Base-by-base conservation (phyloP, 1,284 basidiomycete species). In the Fistulinella cinereoalba region DNA sequence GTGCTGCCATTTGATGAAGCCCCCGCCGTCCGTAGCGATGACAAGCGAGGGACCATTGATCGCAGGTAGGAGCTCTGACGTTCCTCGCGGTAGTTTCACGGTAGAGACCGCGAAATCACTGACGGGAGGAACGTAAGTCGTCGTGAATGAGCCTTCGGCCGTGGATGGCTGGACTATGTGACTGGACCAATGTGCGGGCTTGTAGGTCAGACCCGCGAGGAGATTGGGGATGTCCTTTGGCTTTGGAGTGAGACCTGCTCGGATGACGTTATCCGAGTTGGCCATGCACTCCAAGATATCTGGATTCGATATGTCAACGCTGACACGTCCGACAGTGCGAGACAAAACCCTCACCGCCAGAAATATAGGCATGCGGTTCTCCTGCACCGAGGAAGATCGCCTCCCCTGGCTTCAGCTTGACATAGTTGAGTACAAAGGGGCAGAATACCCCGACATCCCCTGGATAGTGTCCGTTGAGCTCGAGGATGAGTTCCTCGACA, bases 231-330 rank as follows among this genome's bases (percentile, higher is more conserved):
- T 85, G 65, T 99, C 97, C 49, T 96, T 84, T 19, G 91, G 78
- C 70, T 99, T 99, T 11, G 97, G 96, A 0, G 97, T 99, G 34
- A 99, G 82, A 16, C 97, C 97, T 2, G 97, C 97, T 39, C 97
- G 89, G 48, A 99, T 97, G 64, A 99, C 97, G 67, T 99, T 99
- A 73, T 99, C 96, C 1, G 92, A 96, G 46, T 93, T 95, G 22
- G 94, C 94, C 94, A 97, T 97, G 72, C 92, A 95, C 65, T 97
- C 94, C 65, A 97, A 90, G 66, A 95, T 94, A 65, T 97, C 94
- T 96, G 62, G 43, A n/a, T n/a, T 31, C 8, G 27, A 3, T 21
- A 13, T n/a, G 37, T 61, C 18, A 62, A 45, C 4, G 24, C n/a
- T 34, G 37, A 40, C 6, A 4, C 16, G 18, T 33, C 21, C 4